A percentile compares a stretch with the other conserved stretches of the same genome.
phyloP scores from a whole-genome alignment of 345 rosid genomes.

The Ceriops zippeliana region DNA sequence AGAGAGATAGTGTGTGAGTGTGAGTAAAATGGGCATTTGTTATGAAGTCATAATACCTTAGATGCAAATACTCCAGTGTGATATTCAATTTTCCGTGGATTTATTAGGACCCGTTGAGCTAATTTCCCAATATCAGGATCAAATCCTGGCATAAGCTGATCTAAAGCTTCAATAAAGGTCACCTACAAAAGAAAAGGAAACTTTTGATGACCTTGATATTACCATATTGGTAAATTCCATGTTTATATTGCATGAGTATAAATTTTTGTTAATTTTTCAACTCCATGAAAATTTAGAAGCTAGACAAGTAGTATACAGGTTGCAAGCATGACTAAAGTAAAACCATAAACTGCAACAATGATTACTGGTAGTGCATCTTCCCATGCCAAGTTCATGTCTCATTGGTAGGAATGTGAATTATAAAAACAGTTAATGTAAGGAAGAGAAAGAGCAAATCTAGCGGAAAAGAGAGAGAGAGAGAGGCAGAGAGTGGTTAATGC shows the following conservation, averaged over 20 bases:
- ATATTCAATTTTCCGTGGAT: slow-evolving; percentile 91
- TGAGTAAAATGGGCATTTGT: background rate
- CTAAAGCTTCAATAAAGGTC: slow-evolving; percentile 91
- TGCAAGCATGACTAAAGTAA: too few species aligned
- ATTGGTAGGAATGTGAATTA: too few species aligned
- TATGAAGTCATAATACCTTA: slow-evolving; percentile 46
- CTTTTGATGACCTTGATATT: slow-evolving; percentile 13
- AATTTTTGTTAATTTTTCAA: too few species aligned
- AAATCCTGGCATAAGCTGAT: slow-evolving; percentile 99
- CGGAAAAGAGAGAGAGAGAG: background rate
- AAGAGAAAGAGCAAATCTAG: background rate
- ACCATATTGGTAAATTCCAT: background rate
- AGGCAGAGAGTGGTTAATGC: slow-evolving; percentile 6
- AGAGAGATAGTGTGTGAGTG: background rate
- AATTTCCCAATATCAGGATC: slow-evolving; percentile 97
- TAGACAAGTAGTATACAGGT: too few species aligned
- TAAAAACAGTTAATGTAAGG: background rate
- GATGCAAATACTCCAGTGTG: slow-evolving; percentile 94
- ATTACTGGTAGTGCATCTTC: too few species aligned
- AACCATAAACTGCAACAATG: too few species aligned
- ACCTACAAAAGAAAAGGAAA: slow-evolving; percentile 46
- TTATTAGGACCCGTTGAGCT: slow-evolving; percentile 92
- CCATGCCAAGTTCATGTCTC: too few species aligned
- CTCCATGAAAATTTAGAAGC: too few species aligned
- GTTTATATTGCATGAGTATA: too few species aligned